Conservation (phyloP, 192 early-diverging fungal species). For the Linnemannia elongata region DNA sequence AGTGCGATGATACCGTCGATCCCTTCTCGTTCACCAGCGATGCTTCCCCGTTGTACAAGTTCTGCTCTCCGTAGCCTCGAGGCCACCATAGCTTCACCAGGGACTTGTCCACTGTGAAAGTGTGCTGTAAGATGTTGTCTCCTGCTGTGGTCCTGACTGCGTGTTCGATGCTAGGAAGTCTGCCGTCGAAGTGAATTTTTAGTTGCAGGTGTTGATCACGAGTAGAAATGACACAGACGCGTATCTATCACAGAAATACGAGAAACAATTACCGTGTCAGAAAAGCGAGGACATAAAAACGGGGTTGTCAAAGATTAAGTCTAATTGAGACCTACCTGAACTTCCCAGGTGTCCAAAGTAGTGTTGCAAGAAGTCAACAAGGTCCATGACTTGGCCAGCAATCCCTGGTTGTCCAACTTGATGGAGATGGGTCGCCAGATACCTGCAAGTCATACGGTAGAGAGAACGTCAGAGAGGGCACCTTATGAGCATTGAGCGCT, state of each 20-base stretch:
- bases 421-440: constrained; percentile 52
- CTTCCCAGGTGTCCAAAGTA: constrained; percentile 9
- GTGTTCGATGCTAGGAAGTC: neutral
- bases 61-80: constrained; percentile 25
- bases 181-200: neutral
- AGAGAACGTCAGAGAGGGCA: neutral
- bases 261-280: neutral
- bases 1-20: neutral
- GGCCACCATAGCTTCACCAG: constrained; percentile 35
- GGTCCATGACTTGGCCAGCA: constrained; percentile 20
- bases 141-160: neutral
- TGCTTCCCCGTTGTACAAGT: neutral
- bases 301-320: no score
- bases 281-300: neutral
- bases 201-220: neutral
- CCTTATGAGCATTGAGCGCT: neutral
- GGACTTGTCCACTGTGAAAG: neutral
- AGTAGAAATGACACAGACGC: neutral
- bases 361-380: neutral
- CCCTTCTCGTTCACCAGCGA: constrained; percentile 2
- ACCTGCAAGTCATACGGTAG: neutral
- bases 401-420: constrained; percentile 10
- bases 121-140: neutral
- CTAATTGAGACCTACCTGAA: constrained; percentile 15
- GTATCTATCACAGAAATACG: neutral